Evolutionary conservation across 257 asterid genomes (phyloP).

Genomic region (Rehmannia glutinosa): DNA sequence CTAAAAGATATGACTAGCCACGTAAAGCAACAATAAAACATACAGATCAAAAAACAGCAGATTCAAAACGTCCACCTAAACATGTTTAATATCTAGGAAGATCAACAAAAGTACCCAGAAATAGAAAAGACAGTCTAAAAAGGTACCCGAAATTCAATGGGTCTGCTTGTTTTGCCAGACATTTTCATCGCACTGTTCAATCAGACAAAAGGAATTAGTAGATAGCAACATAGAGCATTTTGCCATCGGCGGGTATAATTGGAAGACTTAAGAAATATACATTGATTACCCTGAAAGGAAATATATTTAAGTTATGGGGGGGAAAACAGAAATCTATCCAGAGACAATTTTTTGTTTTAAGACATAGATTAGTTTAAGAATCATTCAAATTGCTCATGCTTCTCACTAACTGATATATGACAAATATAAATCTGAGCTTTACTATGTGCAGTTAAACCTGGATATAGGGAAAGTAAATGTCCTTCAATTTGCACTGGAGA

Average conservation of each 20-base stretch:
- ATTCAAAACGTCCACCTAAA: too few relatives aligned
- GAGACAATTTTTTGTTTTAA: background rate
- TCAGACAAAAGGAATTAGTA: constrained; percentile 3
- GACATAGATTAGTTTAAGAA: background rate
- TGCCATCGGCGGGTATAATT: background rate
- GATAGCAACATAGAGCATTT: constrained; percentile 1
- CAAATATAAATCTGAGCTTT: background rate
- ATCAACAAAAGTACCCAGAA: background rate
- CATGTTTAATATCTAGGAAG: background rate
- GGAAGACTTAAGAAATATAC: background rate
- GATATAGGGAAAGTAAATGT: constrained; percentile 79
- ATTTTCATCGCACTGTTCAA: constrained; percentile 61
- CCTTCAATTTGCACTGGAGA: constrained; percentile 51
- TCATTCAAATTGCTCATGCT: background rate
- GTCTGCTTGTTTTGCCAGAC: constrained; percentile 59
- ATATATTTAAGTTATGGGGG: background rate
- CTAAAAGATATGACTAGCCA: too few relatives aligned
- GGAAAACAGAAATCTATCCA: background rate
- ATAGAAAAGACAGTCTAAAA: constrained; percentile 6
- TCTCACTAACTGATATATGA: background rate
- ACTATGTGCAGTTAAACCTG: constrained; percentile 40
- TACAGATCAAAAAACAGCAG: too few relatives aligned
- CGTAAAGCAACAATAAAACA: too few relatives aligned
- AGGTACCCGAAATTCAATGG: constrained; percentile 60
- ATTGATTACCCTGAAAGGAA: background rate